These are phyloP conservation scores for Pleurotus sapidus DNA, from an alignment of 768 basidiomycete genomes.

Conservation along the genomic window DNA sequence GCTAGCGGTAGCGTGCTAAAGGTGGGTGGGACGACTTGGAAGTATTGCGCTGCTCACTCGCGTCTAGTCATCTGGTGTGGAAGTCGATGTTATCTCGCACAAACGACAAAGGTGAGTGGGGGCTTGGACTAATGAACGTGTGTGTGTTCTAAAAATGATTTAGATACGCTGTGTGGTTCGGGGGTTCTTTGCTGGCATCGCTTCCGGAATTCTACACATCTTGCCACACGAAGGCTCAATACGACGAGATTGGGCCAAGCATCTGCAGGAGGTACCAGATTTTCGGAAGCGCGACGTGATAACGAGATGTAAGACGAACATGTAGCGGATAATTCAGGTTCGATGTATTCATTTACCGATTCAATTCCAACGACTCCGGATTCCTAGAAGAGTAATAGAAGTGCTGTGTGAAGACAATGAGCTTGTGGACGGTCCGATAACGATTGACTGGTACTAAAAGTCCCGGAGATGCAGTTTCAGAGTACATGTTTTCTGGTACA, in stretches of 20 bases:
- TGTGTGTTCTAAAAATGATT: background rate
- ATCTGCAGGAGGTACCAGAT: conserved; percentile 93
- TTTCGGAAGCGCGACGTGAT: conserved; percentile 82
- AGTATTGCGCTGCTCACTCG: background rate
- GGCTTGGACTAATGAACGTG: background rate
- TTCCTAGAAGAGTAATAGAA: too few relatives aligned
- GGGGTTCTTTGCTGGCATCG: conserved; percentile 91
- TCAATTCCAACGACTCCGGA: background rate
- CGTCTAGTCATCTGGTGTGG: conserved; percentile 86
- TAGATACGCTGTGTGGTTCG: conserved; percentile 97
- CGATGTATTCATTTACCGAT: background rate
- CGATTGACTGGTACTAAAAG: too few relatives aligned
- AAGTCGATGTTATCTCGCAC: conserved; percentile 98
- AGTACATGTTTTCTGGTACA: too few relatives aligned
- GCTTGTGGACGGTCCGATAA: too few relatives aligned
- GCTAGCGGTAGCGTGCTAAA: conserved; percentile 74
- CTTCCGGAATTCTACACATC: conserved; percentile 94
- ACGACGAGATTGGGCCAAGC: conserved; percentile 90
- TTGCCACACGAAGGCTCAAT: conserved; percentile 93
- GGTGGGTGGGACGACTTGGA: conserved; percentile 38
- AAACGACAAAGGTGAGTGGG: conserved; percentile 82
- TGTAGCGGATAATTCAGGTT: background rate
- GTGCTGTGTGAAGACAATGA: too few relatives aligned
- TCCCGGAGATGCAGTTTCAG: too few relatives aligned
- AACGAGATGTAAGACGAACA: background rate